Evolutionary conservation across 2,329 filamentous ascomycete species (phyloP), one percentile per base, ranked within the genome.

Genomic region (Ophiostoma piceae): DNA sequence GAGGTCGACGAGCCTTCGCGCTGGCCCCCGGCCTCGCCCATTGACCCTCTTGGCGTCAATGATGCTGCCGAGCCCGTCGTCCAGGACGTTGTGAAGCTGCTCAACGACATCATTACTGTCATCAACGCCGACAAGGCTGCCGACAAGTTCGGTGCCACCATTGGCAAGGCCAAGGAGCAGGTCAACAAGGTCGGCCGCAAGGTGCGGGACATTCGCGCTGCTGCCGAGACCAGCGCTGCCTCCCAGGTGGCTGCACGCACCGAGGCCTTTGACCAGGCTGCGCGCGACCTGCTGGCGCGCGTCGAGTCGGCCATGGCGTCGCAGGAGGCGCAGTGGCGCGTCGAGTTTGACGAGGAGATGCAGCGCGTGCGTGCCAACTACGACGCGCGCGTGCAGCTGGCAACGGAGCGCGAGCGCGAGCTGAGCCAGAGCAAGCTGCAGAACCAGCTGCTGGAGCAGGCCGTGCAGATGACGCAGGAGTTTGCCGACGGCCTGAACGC

Each of bases 71-170:
- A 98, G 78, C 91, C 92, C 37, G 86, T 97, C 47, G 91, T 98
- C 29, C 93, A 97, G 80, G 92, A 98, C 76, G 84, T 99, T 6
- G 92, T 96, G 71, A 94, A 92, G 82, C 94, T 97, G 81, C 85
- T 99, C 75, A 99, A 99, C 81, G 92, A 96, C 79, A 90, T 99
- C 75, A 97, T 99, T 77, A 89, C 92, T 9, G 92, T 96, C 66
- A 89, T 97, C 78, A 97, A 97, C 79, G 91, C 91, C 71, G 94
- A 97, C 78, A 87, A 90, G 72, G 87, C 92, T 70, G 87, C 90
- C 73, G 85, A 85, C 74, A 92, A 90, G 79, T 97, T 95, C 80
- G 88, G 87, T 68, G 85, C 87, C 2, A 90, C 92, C 0, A 88
- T 99, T 71, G 83, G 85, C 74, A 94, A 95, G 83, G 94, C 94